Evolutionary conservation across 805 yeast species (phyloP).

Genomic region (Starmerella vaccinii): DNA sequence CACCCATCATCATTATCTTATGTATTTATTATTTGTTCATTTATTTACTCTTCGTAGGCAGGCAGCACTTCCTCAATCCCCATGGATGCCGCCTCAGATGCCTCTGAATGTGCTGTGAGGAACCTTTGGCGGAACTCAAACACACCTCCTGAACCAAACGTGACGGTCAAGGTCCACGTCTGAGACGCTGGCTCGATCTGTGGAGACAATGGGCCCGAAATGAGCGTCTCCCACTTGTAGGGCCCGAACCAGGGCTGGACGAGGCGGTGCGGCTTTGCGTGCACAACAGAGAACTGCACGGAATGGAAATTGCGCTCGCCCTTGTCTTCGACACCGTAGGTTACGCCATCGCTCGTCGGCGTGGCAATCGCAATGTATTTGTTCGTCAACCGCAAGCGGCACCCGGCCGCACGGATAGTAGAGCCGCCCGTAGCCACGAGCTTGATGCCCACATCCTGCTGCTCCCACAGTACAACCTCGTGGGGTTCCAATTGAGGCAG

Average conservation of each 20-base stretch:
- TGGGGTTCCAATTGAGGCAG: conserved; percentile 6
- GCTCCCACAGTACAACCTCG: conserved; percentile 8
- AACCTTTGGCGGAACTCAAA: conserved; percentile 25
- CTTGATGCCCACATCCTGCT: conserved; percentile 7
- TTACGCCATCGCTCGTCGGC: conserved; percentile 7
- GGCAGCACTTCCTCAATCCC: conserved; percentile 25
- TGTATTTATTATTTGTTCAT: not conserved
- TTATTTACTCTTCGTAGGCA: conserved; percentile 13
- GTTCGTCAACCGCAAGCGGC: conserved; percentile 20
- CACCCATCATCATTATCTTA: too few relatives aligned
- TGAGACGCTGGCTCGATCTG: conserved; percentile 9
- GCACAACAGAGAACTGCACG: conserved; percentile 22
- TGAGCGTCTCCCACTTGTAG: conserved; percentile 27
- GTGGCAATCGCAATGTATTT: conserved; percentile 18
- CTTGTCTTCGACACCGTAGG: conserved; percentile 25
- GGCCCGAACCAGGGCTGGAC: conserved; percentile 34
- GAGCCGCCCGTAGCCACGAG: conserved; percentile 14
- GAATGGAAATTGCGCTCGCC: conserved; percentile 28
- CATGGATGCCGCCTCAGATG: conserved; percentile 16
- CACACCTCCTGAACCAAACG: conserved; percentile 29
- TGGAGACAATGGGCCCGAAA: conserved; percentile 8
- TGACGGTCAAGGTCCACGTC: conserved; percentile 25
- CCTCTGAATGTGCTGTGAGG: conserved; percentile 9
- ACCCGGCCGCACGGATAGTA: conserved; percentile 1
- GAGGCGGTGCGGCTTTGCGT: conserved; percentile 20